Evolutionary conservation across 352 stramenopile genomes (phyloP).

Genomic region (Phytophthora citricola): DNA sequence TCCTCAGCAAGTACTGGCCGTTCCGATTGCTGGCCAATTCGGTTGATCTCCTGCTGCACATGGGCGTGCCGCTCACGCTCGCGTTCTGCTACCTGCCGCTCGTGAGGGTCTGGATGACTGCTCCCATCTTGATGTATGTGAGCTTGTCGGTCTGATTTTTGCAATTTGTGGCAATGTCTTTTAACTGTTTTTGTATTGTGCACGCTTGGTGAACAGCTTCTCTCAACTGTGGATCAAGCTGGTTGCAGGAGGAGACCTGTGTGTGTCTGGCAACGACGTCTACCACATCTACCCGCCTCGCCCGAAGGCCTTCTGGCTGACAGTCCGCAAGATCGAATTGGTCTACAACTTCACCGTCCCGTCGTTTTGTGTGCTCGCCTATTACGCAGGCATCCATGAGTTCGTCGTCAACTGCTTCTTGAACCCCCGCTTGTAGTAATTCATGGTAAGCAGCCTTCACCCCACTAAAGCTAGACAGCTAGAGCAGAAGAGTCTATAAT

Average conservation of each 20-base stretch:
- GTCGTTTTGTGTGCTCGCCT: conserved; percentile 39
- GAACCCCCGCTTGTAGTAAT: conserved; percentile 13
- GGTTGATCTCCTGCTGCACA: conserved; percentile 51
- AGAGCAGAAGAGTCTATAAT: conserved; percentile 12
- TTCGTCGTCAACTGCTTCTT: conserved; percentile 40
- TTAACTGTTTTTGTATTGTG: conserved; percentile 8
- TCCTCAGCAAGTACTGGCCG: conserved; percentile 43
- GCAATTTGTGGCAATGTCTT: not conserved
- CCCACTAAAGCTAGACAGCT: not conserved
- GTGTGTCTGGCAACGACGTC: conserved; percentile 41
- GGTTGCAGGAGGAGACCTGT: conserved; percentile 48
- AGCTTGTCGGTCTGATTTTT: not conserved
- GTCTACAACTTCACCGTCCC: conserved; percentile 51
- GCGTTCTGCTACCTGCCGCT: conserved; percentile 52
- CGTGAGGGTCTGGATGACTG: conserved; percentile 57
- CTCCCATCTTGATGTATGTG: conserved; percentile 50
- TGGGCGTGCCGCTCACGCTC: conserved; percentile 48
- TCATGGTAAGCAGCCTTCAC: conserved; percentile 1
- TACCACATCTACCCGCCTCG: conserved; percentile 57
- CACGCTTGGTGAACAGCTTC: conserved; percentile 33
- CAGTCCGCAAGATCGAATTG: conserved; percentile 53
- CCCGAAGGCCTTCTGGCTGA: conserved; percentile 49
- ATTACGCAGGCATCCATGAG: conserved; percentile 38
- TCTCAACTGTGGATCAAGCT: conserved; percentile 56
- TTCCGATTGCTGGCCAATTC: conserved; percentile 47